Conservation (phyloP, 441 rosid species). For the Biscutella auriculata region DNA sequence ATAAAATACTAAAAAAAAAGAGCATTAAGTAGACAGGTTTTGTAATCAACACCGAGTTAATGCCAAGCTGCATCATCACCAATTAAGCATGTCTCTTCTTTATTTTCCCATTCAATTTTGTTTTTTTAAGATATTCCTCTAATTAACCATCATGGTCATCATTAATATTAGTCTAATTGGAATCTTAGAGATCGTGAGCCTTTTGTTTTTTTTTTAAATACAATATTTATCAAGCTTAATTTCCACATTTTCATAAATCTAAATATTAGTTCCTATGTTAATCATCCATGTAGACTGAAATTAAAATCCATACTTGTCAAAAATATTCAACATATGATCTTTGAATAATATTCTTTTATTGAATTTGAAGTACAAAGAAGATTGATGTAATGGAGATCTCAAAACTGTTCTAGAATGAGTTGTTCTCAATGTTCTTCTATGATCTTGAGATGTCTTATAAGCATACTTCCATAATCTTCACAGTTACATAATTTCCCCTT, state of each 20-base stretch:
- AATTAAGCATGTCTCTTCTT: constrained; percentile 24
- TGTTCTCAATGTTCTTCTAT: too few relatives aligned
- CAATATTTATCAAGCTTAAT: background rate
- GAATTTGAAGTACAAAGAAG: too few relatives aligned
- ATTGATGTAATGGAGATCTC: too few relatives aligned
- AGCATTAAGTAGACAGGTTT: constrained; percentile 25
- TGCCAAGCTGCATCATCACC: constrained; percentile 27
- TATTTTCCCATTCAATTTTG: constrained; percentile 3
- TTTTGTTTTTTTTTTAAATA: background rate
- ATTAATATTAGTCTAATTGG: constrained; percentile 1
- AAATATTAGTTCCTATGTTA: background rate
- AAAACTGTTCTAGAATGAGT: too few relatives aligned
- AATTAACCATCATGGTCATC: constrained; percentile 14
- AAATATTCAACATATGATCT: too few relatives aligned
- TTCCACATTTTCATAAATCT: background rate
- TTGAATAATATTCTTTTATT: too few relatives aligned
- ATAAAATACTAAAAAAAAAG: constrained; percentile 18
- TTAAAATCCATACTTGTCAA: background rate
- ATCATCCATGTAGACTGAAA: background rate
- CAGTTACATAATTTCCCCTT: too few relatives aligned
- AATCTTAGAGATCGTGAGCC: constrained; percentile 16
- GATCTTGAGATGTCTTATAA: too few relatives aligned
- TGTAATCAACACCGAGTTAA: constrained; percentile 19
- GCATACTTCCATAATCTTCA: too few relatives aligned
- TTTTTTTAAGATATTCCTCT: background rate